Evolutionary conservation across 1,284 basidiomycete genomes (phyloP).

Genomic region (Boletellus deceptivus): DNA sequence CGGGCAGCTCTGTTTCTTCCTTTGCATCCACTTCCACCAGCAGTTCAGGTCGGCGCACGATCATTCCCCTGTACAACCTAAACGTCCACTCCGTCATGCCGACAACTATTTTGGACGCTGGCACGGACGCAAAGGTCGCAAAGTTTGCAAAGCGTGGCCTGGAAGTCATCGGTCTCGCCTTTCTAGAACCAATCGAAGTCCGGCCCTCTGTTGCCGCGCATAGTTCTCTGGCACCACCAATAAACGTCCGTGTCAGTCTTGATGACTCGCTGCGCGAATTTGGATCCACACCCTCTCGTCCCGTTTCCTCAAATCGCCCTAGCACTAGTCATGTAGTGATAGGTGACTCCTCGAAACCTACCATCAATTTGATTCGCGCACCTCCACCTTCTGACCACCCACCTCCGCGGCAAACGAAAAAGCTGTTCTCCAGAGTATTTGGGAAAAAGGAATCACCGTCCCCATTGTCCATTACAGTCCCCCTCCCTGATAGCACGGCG

Average conservation of each 20-base stretch:
- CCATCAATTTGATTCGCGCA: constrained; percentile 22
- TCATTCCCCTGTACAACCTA: constrained; percentile 93
- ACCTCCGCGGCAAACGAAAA: constrained; percentile 44
- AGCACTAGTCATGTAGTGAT: constrained; percentile 2
- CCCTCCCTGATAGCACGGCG: constrained; percentile 8
- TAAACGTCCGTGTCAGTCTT: constrained; percentile 25
- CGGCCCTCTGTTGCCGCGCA: constrained; percentile 39
- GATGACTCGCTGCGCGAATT: constrained; percentile 27
- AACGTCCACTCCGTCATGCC: constrained; percentile 92
- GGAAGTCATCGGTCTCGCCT: constrained; percentile 77
- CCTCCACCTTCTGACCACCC: constrained; percentile 25
- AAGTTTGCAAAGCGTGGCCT: constrained; percentile 83
- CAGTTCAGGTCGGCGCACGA: constrained; percentile 61
- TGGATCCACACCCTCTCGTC: constrained; percentile 13
- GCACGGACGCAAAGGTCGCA: constrained; percentile 93
- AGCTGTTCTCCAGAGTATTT: constrained; percentile 74
- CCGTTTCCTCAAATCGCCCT: constrained; percentile 10
- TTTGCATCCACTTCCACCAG: constrained; percentile 50
- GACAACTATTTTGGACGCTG: constrained; percentile 87
- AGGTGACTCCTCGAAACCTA: constrained; percentile 6
- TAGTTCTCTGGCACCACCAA: constrained; percentile 3
- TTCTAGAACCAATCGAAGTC: constrained; percentile 82
- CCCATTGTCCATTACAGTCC: constrained; percentile 13
- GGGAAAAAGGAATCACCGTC: constrained; percentile 49
- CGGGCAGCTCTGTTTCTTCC: constrained; percentile 53